These are phyloP conservation scores for Pilatotrama ljubarskyi DNA, from an alignment of 768 basidiomycete genomes.

Conservation along the genomic window DNA sequence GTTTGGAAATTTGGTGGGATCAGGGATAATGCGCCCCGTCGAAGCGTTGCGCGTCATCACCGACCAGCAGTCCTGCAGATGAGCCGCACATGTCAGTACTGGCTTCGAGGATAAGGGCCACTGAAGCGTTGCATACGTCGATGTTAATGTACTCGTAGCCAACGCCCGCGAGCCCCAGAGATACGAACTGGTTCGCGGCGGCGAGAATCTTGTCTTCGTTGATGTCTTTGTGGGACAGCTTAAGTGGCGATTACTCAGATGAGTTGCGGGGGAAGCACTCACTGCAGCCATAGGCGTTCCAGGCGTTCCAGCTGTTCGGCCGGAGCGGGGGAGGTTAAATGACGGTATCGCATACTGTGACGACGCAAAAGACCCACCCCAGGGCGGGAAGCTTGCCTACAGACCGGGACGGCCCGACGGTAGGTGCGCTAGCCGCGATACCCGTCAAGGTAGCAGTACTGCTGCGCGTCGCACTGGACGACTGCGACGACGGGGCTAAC, in stretches of 20 bases:
- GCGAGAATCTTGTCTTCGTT: conserved; percentile 45
- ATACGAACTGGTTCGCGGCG: conserved; percentile 47
- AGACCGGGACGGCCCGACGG: conserved; percentile 39
- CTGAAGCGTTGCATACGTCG: conserved; percentile 38
- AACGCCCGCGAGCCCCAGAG: conserved; percentile 47
- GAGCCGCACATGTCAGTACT: neutral
- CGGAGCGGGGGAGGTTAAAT: neutral
- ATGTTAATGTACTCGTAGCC: conserved; percentile 56
- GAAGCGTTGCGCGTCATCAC: conserved; percentile 40
- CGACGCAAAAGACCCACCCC: conserved; percentile 33
- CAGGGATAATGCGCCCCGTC: conserved; percentile 46
- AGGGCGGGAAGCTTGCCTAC: conserved; percentile 49
- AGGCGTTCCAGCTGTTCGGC: conserved; percentile 47
- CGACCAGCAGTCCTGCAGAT: conserved; percentile 53
- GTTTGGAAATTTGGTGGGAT: conserved; percentile 53
- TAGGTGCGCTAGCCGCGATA: conserved; percentile 39
- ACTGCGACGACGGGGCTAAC: neutral
- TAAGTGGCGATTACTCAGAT: no score
- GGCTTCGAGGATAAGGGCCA: neutral
- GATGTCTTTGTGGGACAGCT: no score
- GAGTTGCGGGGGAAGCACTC: conserved; percentile 9
- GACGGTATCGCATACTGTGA: neutral
- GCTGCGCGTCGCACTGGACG: neutral
- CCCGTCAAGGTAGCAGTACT: conserved; percentile 26
- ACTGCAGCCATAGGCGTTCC: conserved; percentile 52